Evolutionary conservation across 2,329 filamentous ascomycete genomes (phyloP).

Genomic region (Botrytis hyacinthi): DNA sequence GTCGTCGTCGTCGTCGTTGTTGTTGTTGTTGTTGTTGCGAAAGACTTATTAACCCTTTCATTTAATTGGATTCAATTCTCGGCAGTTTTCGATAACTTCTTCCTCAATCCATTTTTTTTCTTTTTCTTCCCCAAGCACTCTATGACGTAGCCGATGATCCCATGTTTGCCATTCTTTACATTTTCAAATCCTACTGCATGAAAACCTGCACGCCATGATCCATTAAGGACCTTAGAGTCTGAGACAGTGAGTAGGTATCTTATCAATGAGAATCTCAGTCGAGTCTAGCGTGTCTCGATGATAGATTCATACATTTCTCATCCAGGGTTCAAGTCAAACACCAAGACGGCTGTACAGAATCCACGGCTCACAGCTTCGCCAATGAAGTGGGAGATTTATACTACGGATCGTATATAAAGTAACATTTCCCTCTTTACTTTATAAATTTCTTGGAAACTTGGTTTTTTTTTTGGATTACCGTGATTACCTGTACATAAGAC

Average conservation of each 20-base stretch:
- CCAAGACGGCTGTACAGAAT: neutral
- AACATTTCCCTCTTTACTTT: neutral
- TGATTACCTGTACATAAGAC: neutral
- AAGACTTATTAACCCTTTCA: neutral
- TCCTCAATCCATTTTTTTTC: neutral
- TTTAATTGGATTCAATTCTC: neutral
- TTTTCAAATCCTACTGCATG: neutral
- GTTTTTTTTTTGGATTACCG: neutral
- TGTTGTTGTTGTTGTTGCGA: no score
- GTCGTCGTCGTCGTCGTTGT: neutral
- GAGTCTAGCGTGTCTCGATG: neutral
- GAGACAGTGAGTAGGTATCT: neutral
- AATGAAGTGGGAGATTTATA: neutral
- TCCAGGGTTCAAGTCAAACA: neutral
- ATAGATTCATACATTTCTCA: neutral
- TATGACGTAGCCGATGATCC: neutral
- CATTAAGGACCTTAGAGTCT: no score
- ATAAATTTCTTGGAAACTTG: neutral
- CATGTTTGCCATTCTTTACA: neutral
- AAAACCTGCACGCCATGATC: constrained; percentile 8
- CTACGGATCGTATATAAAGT: neutral
- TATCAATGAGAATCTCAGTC: neutral
- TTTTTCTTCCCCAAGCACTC: neutral
- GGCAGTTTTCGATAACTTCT: neutral
- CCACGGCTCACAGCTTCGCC: neutral